A percentile compares a stretch with the other conserved stretches of the same genome.
Conservation (phyloP, 768 basidiomycete species). For the Rhodosporidiobolus odoratus region DNA sequence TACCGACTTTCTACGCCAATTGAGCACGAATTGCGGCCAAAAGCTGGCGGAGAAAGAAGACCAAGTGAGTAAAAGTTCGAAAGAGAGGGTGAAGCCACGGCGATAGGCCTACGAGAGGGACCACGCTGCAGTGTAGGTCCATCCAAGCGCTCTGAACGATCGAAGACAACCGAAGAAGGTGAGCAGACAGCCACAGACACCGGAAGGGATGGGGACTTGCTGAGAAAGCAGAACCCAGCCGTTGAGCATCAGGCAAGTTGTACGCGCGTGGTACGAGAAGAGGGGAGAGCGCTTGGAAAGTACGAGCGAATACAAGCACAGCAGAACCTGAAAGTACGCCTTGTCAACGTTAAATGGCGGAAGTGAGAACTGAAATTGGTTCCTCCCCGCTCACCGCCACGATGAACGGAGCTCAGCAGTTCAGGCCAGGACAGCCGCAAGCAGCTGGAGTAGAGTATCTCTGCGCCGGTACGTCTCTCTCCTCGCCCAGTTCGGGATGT, state of each 20-base stretch:
- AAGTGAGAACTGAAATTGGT: neutral
- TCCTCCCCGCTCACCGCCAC: neutral
- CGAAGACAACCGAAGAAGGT: neutral
- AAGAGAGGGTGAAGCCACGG: neutral
- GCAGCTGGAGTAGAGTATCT: slow-evolving; percentile 71
- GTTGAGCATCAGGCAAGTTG: neutral
- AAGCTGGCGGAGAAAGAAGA: neutral
- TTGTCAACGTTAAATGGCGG: neutral
- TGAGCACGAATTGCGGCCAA: slow-evolving; percentile 31
- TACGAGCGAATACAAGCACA: neutral
- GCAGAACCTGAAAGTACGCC: neutral
- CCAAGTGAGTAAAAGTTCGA: neutral
- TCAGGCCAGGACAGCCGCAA: slow-evolving; percentile 39
- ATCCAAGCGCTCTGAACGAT: slow-evolving; percentile 33
- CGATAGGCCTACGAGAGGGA: slow-evolving; percentile 36
- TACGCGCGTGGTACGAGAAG: neutral
- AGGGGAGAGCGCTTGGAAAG: neutral
- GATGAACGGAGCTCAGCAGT: slow-evolving; percentile 38
- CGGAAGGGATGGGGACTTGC: slow-evolving; percentile 52
- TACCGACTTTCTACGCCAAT: slow-evolving; percentile 11
- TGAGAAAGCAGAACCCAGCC: neutral
- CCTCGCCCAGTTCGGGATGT: too few species aligned
- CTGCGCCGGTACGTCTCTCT: slow-evolving; percentile 71
- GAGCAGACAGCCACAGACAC: neutral
- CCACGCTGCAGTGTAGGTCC: slow-evolving; percentile 47